Evolutionary conservation across 75 land plant genomes (phyloP).

Genomic region (Pinus albicaulis): DNA sequence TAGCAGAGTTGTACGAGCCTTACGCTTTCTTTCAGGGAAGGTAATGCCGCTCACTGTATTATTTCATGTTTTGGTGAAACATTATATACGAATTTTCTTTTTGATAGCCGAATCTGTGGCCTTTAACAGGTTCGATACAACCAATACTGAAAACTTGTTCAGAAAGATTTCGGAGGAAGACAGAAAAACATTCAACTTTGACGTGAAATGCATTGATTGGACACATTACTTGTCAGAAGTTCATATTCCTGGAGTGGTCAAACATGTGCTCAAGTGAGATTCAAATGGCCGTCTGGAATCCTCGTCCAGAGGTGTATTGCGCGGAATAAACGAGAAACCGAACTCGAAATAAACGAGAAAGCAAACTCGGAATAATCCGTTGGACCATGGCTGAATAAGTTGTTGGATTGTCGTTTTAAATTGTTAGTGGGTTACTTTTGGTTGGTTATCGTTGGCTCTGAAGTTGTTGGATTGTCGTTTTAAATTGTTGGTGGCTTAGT

Average conservation of each 20-base stretch:
- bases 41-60: slow-evolving; percentile 8
- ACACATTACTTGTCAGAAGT: slow-evolving; percentile 45
- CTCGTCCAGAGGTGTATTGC: no score
- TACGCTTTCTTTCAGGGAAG: slow-evolving; percentile 65
- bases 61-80: not conserved
- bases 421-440: no score
- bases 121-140: slow-evolving; percentile 52
- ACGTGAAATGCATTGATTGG: slow-evolving; percentile 57
- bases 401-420: no score
- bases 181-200: slow-evolving; percentile 38
- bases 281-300: no score
- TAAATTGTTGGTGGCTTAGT: no score
- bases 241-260: slow-evolving; percentile 69
- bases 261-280: slow-evolving; percentile 17
- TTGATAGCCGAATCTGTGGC: not conserved
- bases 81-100: not conserved
- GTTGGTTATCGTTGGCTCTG: no score
- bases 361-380: no score
- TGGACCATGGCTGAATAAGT: no score
- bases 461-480: no score
- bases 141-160: slow-evolving; percentile 38
- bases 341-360: no score
- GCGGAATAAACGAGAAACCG: no score
- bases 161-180: slow-evolving; percentile 26
- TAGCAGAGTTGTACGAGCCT: slow-evolving; percentile 50